phyloP scores from a whole-genome alignment of 208 protist genomes.

The Acanthamoeba triangularis region DNA sequence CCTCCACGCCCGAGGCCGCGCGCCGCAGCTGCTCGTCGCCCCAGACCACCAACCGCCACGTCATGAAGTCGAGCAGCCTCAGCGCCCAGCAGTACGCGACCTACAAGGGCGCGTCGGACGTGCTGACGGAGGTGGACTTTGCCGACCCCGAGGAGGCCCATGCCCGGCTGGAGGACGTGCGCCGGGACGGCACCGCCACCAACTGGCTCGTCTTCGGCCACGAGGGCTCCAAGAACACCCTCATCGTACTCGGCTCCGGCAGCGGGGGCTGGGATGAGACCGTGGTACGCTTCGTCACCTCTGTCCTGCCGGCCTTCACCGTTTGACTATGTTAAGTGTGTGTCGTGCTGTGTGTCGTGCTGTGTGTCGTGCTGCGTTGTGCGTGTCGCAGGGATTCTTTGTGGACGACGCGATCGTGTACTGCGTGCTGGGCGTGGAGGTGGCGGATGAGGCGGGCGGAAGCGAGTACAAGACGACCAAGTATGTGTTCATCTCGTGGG shows the following conservation, averaged over 20 bases:
- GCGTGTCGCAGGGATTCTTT: not conserved
- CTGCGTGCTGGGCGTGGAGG: conserved; percentile 16
- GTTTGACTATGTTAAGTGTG: not conserved
- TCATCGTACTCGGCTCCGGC: conserved; percentile 30
- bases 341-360: not conserved
- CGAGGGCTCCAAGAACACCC: conserved; percentile 62
- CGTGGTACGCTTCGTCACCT: not conserved
- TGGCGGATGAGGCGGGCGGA: conserved; percentile 23
- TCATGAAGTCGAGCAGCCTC: conserved; percentile 31
- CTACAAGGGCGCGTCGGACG: conserved; percentile 69
- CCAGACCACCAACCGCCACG: conserved; percentile 8
- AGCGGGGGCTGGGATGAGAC: conserved; percentile 15
- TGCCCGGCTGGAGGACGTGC: conserved; percentile 29
- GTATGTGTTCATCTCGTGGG: conserved; percentile 77
- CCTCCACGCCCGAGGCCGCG: not conserved
- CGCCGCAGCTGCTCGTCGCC: not conserved
- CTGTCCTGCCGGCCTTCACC: not conserved
- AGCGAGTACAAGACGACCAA: conserved; percentile 71
- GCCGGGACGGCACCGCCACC: conserved; percentile 47
- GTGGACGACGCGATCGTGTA: conserved; percentile 57
- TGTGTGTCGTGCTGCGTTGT: not conserved
- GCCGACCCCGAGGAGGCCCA: conserved; percentile 50
- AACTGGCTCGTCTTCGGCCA: conserved; percentile 76
- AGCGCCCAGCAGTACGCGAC: conserved; percentile 20
- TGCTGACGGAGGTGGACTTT: conserved; percentile 42